Evolutionary conservation across 2,329 filamentous ascomycete genomes (phyloP), one percentile per base, ranked within the genome.

Genomic region (Curvularia sp.): DNA sequence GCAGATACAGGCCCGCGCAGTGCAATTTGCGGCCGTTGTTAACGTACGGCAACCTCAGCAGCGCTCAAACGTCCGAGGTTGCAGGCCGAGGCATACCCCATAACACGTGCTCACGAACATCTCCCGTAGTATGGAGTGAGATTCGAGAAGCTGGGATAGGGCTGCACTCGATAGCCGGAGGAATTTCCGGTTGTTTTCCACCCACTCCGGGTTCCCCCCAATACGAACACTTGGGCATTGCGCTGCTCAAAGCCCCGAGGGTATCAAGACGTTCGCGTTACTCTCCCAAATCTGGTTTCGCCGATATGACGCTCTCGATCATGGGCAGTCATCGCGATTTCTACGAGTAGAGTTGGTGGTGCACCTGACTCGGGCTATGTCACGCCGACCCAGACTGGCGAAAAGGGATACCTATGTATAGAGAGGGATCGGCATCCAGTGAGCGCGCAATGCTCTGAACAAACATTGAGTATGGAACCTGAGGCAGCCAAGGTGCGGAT

Each of bases 181-280:
- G 8, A 18, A 33, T 15, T 35, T 41, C 52, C 51, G 51, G 47
- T 30, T 42, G 24, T 41, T 13, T 42, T 48, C 48, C n/a, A 35
- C 46, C 49, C 28, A 43, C 44, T 44, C 44, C 8, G 43, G 50
- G 35, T 43, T 20, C 18, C 12, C 35, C 48, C 22, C 28, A n/a
- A 49, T 58, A 58, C 55, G 55, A 49, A 35, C 55, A 55, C 55
- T 44, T 49, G 51, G 51, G 53, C 43, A 54, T 24, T 52, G 35
- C 24, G 31, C 49, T 54, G 55, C 55, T 54, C 50, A 44, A 54
- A 53, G 35, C 44, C 41, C 30, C 12, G 38, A 43, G 33, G 13
- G 22, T 12, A 30, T 44, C 30, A 56, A 41, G 30, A 31, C 38
- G 53, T 39, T 49, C 30, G 20, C 24, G 48, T 41, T 39, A 18